Base-by-base conservation (phyloP, 805 yeast genomes). In the Tetrapisispora phaffii region DNA sequence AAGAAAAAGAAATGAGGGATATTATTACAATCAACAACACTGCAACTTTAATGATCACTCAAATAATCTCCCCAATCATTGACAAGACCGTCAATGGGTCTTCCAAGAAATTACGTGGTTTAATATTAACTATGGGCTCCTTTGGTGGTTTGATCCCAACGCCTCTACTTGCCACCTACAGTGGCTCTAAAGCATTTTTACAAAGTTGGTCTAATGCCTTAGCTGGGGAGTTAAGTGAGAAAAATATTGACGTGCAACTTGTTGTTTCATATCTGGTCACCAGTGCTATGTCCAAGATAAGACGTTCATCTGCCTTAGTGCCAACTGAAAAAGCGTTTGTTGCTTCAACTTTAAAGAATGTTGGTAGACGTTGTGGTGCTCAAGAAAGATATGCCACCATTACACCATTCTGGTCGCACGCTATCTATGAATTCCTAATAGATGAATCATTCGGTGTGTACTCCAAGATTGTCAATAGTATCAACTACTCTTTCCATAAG, bases 391-490 rank as follows among this genome's bases (percentile, higher is more conserved):
- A 63, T 56, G 94, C 80, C 29, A 87, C 96, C 2, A 67, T 73
- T 45, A 90, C 97, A 1, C 98, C 98, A 29, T 93, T 73, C 73
- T 88, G 95, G 86, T 66, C 87, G 2, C 98, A 93, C 67, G 97
- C 97, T 2, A 61, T 90, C 43, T 79, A 89, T 81, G 95, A 89
- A 63, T 89, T 85, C 74, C 70, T 71, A 44, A 77, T 89, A 50
- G 89, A 79, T 41, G 76, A 76, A 57, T 75, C 87, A 10, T 80
- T 88, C 41, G 97, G 98, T 23, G 87, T 85, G 35, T 87, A 74
- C 68, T 79, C 90, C 46, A 73, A 71, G 52, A 31, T 82, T 19
- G 95, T 85, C 37, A 83, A 85, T 56, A 57, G 63, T 31, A 61
- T 85, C 58, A 90, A 89, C 68, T 74, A 71, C 55, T 65, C 67